Evolutionary conservation across 371 early-diverging fungal genomes (phyloP).

Genomic region (Lichtheimia hyalospora): DNA sequence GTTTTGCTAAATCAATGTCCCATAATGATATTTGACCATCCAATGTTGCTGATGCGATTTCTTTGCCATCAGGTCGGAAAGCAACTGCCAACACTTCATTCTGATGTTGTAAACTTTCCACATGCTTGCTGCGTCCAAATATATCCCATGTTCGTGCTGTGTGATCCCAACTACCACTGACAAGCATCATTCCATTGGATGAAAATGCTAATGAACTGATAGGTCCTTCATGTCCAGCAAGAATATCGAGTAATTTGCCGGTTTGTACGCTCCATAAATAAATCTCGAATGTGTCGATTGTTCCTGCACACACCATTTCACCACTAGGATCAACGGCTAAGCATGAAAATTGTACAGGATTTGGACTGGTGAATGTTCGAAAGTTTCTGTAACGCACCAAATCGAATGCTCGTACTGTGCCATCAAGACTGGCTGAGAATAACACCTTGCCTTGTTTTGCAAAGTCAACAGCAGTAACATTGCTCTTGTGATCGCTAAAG

Average conservation of each 20-base stretch:
- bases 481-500: slow-evolving; percentile 89
- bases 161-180: slow-evolving; percentile 94
- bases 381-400: slow-evolving; percentile 96
- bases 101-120: slow-evolving; percentile 79
- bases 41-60: slow-evolving; percentile 85
- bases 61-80: slow-evolving; percentile 88
- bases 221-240: slow-evolving; percentile 94
- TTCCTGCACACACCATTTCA: slow-evolving; percentile 95
- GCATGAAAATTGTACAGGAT: slow-evolving; percentile 93
- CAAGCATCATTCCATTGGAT: slow-evolving; percentile 71
- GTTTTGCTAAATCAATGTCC: slow-evolving; percentile 74
- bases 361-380: slow-evolving; percentile 94
- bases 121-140: slow-evolving; percentile 80
- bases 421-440: slow-evolving; percentile 93
- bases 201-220: slow-evolving; percentile 85
- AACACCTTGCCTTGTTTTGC: slow-evolving; percentile 91
- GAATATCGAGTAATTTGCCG: slow-evolving; percentile 92
- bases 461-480: slow-evolving; percentile 86
- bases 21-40: slow-evolving; percentile 94
- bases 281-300: slow-evolving; percentile 94
- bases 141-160: slow-evolving; percentile 94
- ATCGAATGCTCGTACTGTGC: slow-evolving; percentile 97
- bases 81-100: slow-evolving; percentile 90
- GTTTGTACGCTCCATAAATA: slow-evolving; percentile 98
- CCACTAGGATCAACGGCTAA: slow-evolving; percentile 95